Evolutionary conservation across 2,329 filamentous ascomycete genomes (phyloP).

Genomic region (Fusarium fujikuroi): DNA sequence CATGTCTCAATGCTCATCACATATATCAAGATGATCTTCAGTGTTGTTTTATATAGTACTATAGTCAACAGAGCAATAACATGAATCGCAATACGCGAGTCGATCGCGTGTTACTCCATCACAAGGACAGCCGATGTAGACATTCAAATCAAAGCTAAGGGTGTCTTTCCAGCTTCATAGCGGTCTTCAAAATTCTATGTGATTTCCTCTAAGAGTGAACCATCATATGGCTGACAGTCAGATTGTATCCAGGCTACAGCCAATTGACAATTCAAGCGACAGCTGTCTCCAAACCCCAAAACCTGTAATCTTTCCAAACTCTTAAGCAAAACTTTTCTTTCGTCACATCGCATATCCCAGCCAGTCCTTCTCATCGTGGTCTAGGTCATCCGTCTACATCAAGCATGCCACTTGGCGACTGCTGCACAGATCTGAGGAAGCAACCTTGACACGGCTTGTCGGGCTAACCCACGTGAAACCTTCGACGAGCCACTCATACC

Average conservation of each 20-base stretch:
- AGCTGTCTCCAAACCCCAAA: too few species aligned
- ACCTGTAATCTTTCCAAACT: background rate
- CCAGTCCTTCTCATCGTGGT: background rate
- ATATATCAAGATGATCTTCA: background rate
- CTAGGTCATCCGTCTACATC: conserved; percentile 63
- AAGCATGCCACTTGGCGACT: conserved; percentile 76
- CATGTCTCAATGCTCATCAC: background rate
- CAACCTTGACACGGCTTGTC: conserved; percentile 72
- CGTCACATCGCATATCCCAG: conserved; percentile 17
- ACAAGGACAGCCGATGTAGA: background rate
- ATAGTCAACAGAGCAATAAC: background rate
- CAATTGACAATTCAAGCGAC: conserved; percentile 22
- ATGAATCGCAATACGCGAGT: background rate
- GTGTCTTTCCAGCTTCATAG: background rate
- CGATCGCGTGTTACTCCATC: background rate
- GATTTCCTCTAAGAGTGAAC: background rate
- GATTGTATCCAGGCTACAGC: background rate
- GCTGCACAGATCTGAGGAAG: conserved; percentile 73
- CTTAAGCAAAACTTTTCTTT: conserved; percentile 30
- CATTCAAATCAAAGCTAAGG: background rate
- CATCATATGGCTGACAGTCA: background rate
- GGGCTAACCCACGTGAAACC: conserved; percentile 75
- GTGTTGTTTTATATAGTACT: background rate
- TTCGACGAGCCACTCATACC: conserved; percentile 98
- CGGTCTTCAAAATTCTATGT: background rate